Conservation (phyloP, 2,329 filamentous ascomycete genomes). For the Fusarium incarnatum region DNA sequence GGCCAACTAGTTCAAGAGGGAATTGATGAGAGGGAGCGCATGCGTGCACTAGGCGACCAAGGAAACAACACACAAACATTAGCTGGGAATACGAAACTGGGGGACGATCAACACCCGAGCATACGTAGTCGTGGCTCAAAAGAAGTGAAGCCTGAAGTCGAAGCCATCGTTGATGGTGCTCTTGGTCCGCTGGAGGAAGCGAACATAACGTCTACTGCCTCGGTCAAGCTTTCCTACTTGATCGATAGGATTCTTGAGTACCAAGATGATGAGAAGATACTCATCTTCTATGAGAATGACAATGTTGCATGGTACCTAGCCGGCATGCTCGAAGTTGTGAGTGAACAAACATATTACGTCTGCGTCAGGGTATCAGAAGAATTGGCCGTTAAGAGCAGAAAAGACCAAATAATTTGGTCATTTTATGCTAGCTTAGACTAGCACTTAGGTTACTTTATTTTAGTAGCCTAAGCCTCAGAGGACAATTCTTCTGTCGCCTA, state of each 20-base stretch:
- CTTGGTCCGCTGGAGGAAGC: slow-evolving; percentile 66
- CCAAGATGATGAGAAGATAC: slow-evolving; percentile 81
- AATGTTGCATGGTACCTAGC: slow-evolving; percentile 89
- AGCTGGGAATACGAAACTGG: slow-evolving; percentile 59
- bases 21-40: slow-evolving; percentile 51
- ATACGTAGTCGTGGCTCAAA: slow-evolving; percentile 49
- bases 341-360: slow-evolving; percentile 35
- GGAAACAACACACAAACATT: slow-evolving; percentile 44
- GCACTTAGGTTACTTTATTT: too few relatives aligned
- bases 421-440: too few relatives aligned
- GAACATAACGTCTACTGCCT: slow-evolving; percentile 80
- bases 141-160: slow-evolving; percentile 36
- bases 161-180: slow-evolving; percentile 40
- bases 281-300: slow-evolving; percentile 92
- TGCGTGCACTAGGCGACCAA: slow-evolving; percentile 32
- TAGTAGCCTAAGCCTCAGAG: too few relatives aligned
- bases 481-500: too few relatives aligned
- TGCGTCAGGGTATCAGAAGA: too few relatives aligned
- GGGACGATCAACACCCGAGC: slow-evolving; percentile 52
- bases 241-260: slow-evolving; percentile 77
- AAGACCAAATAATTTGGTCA: too few relatives aligned
- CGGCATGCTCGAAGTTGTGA: slow-evolving; percentile 78
- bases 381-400: background rate
- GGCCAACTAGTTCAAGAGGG: slow-evolving; percentile 59
- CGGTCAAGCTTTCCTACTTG: slow-evolving; percentile 88